Percentiles rank a stretch among this genome's conserved stretches.
Evolutionary conservation across 2,329 filamentous ascomycete genomes (phyloP).

Genomic region (Talaromyces rugulosus): DNA sequence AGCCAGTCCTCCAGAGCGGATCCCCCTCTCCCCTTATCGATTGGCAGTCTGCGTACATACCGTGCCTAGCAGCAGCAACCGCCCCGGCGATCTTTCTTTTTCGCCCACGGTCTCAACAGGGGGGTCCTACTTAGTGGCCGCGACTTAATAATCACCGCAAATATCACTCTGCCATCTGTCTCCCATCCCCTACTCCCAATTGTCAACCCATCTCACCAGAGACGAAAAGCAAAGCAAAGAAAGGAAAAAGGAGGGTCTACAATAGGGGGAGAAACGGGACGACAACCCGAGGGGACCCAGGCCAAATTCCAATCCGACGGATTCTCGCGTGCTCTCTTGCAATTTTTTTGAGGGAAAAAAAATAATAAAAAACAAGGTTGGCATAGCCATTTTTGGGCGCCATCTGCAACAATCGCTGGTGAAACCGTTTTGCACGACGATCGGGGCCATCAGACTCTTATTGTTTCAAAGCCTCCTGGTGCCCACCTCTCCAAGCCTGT

Average conservation of each 20-base stretch:
- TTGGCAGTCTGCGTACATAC: not conserved
- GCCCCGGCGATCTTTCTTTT: constrained; percentile 1
- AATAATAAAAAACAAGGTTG: not conserved
- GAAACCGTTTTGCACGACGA: not conserved
- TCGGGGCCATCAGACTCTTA: not conserved
- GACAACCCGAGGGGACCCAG: not conserved
- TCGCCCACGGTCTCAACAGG: not conserved
- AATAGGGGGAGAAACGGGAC: not conserved
- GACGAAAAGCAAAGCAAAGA: not conserved
- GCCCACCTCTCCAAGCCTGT: constrained; percentile 7
- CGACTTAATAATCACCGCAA: not conserved
- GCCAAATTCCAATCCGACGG: not conserved
- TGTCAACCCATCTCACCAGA: not conserved
- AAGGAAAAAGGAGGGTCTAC: not conserved
- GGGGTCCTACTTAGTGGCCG: not conserved
- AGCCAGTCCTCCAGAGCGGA: not conserved
- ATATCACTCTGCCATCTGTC: not conserved
- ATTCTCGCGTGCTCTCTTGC: not conserved
- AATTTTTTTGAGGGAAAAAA: not conserved
- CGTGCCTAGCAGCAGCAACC: constrained; percentile 1
- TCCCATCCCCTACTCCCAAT: not conserved
- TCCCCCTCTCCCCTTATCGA: not conserved
- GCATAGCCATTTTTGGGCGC: not conserved
- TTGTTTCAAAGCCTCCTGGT: constrained; percentile 4
- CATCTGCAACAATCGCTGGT: not conserved